A percentile compares a stretch with the other conserved stretches of the same genome.
These are phyloP conservation scores for Hapsidospora chrysogenum DNA, from an alignment of 495 filamentous ascomycete genomes.

Conservation along the genomic window DNA sequence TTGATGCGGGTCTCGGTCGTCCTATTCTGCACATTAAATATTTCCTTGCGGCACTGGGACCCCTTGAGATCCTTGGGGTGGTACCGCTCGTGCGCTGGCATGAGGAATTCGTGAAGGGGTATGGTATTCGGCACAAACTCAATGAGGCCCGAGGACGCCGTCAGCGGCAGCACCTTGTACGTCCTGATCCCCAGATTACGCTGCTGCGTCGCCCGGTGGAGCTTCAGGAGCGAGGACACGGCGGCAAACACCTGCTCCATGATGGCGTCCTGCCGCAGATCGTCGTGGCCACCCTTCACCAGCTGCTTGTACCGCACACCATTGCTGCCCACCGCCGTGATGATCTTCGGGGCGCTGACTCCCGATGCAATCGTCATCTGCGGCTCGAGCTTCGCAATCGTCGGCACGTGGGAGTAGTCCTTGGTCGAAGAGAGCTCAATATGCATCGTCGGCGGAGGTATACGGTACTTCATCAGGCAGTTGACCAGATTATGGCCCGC, in stretches of 20 bases:
- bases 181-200: constrained; percentile 79
- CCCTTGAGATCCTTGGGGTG: constrained; percentile 71
- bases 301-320: constrained; percentile 72
- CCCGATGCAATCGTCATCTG: constrained; percentile 75
- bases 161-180: constrained; percentile 89
- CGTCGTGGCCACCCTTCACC: constrained; percentile 87
- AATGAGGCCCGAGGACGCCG: constrained; percentile 72
- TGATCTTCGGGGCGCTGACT: constrained; percentile 80
- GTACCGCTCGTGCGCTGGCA: constrained; percentile 78
- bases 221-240: constrained; percentile 75
- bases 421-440: constrained; percentile 54
- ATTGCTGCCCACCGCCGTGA: constrained; percentile 60
- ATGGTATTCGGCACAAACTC: constrained; percentile 92
- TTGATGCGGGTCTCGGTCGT: constrained; percentile 52
- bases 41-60: constrained; percentile 56
- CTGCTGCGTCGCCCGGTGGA: constrained; percentile 70
- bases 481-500: constrained; percentile 40
- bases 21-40: constrained; percentile 50
- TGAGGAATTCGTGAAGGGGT: constrained; percentile 74
- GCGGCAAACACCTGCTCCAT: constrained; percentile 99
- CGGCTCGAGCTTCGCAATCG: constrained; percentile 47
- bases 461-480: constrained; percentile 34
- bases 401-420: constrained; percentile 62
- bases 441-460: constrained; percentile 83
- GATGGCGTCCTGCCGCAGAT: constrained; percentile 96